Percentiles rank a stretch among this genome's conserved stretches.
Evolutionary conservation across 2,329 filamentous ascomycete genomes (phyloP).

Genomic region (Colletotrichum truncatum): DNA sequence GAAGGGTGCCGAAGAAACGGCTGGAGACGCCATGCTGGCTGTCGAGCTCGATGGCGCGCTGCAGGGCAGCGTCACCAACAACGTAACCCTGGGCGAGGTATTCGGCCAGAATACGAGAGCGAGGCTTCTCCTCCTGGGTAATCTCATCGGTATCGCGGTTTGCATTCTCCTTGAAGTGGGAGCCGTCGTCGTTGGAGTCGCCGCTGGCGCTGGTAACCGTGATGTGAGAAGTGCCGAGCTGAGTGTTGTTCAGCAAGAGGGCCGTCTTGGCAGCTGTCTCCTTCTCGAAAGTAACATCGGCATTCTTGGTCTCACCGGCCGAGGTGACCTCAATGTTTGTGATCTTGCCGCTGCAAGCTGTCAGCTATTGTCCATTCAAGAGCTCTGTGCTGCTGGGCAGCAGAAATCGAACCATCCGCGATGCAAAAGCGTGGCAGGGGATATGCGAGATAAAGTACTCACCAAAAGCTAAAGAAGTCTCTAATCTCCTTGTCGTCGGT

Average conservation of each 20-base stretch:
- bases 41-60: slow-evolving; percentile 88
- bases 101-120: slow-evolving; percentile 91
- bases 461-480: slow-evolving; percentile 98
- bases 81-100: slow-evolving; percentile 96
- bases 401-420: not conserved
- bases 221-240: slow-evolving; percentile 89
- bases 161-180: slow-evolving; percentile 62
- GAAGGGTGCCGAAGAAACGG: slow-evolving; percentile 81
- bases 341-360: slow-evolving; percentile 82
- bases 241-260: slow-evolving; percentile 95
- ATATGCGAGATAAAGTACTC: slow-evolving; percentile 42
- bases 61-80: slow-evolving; percentile 77
- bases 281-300: slow-evolving; percentile 97
- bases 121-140: slow-evolving; percentile 96
- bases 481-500: slow-evolving; percentile 91
- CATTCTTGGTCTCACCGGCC: slow-evolving; percentile 76
- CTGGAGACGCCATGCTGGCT: slow-evolving; percentile 85
- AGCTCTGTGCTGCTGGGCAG: not conserved
- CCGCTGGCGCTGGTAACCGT: slow-evolving; percentile 74
- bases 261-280: slow-evolving; percentile 96
- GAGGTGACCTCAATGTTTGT: slow-evolving; percentile 80
- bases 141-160: slow-evolving; percentile 75
- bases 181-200: slow-evolving; percentile 67
- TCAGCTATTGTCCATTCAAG: slow-evolving; percentile 10
- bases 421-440: not conserved